Evolutionary conservation across 805 yeast species (phyloP).

Genomic region (Grigorovia jiainica): DNA sequence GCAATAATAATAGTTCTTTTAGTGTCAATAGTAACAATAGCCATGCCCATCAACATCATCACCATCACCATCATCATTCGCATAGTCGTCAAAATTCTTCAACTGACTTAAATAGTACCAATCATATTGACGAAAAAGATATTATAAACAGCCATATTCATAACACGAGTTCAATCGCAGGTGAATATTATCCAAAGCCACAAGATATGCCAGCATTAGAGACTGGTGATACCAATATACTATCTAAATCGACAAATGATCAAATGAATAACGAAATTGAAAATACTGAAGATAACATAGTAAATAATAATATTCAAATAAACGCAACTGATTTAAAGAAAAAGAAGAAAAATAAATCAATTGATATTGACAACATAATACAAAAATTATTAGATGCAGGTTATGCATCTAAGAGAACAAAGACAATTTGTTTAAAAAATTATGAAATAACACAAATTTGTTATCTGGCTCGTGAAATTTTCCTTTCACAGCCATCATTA

Average conservation of each 20-base stretch:
- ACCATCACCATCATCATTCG: not conserved
- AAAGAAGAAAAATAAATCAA: constrained; percentile 23
- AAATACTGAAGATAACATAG: no score
- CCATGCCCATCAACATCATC: constrained; percentile 1
- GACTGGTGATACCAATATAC: not conserved
- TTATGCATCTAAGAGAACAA: constrained; percentile 87
- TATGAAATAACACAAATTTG: constrained; percentile 85
- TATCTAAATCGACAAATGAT: not conserved
- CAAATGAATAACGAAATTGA: no score
- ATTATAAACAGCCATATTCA: not conserved
- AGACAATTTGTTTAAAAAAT: constrained; percentile 77
- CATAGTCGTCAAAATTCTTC: not conserved
- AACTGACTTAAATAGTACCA: no score
- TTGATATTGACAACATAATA: constrained; percentile 77
- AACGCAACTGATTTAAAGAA: constrained; percentile 1
- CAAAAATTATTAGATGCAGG: constrained; percentile 93
- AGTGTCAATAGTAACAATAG: not conserved
- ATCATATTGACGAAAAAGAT: not conserved
- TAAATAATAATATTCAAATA: not conserved
- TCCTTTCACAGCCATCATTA: constrained; percentile 81
- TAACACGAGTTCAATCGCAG: not conserved
- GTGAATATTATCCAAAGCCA: not conserved
- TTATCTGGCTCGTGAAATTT: constrained; percentile 78
- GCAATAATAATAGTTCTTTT: not conserved
- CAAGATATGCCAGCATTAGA: no score